Percentiles rank a stretch among this genome's conserved stretches.
phyloP scores from a whole-genome alignment of 192 early-diverging fungal genomes.

The Polychytrium aggregatum region DNA sequence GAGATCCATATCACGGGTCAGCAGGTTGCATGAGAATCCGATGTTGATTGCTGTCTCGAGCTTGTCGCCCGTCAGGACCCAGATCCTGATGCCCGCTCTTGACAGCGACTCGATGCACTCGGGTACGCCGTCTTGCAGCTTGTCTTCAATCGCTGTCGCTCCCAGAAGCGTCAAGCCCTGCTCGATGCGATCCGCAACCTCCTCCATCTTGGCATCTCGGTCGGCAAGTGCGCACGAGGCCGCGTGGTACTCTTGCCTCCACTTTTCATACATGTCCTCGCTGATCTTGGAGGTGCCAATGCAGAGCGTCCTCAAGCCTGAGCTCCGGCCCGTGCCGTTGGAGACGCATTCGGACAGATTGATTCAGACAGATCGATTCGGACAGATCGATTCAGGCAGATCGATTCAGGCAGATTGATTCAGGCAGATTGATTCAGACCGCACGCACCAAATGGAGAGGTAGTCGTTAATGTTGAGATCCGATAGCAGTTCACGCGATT shows the following conservation, averaged over 20 bases:
- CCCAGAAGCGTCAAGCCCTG: constrained; percentile 68
- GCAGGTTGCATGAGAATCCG: constrained; percentile 85
- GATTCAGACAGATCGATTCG: constrained; percentile 32
- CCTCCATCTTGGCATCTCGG: constrained; percentile 73
- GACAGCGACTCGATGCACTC: constrained; percentile 78
- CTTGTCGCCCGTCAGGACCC: constrained; percentile 96
- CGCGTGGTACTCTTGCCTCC: constrained; percentile 59
- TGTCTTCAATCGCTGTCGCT: constrained; percentile 97
- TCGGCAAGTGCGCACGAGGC: constrained; percentile 63
- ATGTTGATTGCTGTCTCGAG: constrained; percentile 97
- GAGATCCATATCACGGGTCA: constrained; percentile 72
- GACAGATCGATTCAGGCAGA: constrained; percentile 38
- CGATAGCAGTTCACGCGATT: too few species aligned
- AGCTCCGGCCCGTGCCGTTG: not conserved
- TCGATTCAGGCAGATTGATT: constrained; percentile 39
- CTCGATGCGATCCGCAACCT: constrained; percentile 70
- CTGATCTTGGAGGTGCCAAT: constrained; percentile 63
- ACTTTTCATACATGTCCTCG: constrained; percentile 58
- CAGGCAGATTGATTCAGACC: constrained; percentile 3
- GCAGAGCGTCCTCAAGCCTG: constrained; percentile 70
- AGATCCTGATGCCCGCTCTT: constrained; percentile 83
- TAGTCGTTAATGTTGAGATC: too few species aligned
- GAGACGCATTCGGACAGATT: not conserved
- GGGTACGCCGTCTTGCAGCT: constrained; percentile 94
- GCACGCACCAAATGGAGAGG: not conserved